Evolutionary conservation across 73 alveolate species (phyloP), one percentile per base, ranked within the genome.

Genomic region (Halteria grandinella): DNA sequence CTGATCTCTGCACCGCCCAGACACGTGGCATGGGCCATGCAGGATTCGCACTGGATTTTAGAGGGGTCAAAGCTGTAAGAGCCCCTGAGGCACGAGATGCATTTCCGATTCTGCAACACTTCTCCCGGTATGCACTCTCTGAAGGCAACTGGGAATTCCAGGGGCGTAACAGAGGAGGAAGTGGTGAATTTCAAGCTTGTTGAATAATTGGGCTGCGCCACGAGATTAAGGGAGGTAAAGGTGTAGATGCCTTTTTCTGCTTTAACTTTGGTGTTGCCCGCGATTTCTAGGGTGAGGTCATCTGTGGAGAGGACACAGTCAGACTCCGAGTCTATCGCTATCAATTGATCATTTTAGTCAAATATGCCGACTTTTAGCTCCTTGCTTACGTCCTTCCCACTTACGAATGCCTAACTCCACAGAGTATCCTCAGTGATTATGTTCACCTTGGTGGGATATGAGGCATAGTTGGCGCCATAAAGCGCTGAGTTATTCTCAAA

Each of bases 401-500:
- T 60, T 5, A 60, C 77, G 10, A 60, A 11, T 40, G 12, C 4
- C n/a, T 60, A 6, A 6, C 45, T 2, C 77, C 77, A 60, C 2
- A 28, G 7, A 3, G 27, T 15, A 15, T 60, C 77, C 11, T 32
- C 14, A 40, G 37, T 60, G 10, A 60, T 60, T 8, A 60, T 44
- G 37, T 40, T 60, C 3, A 60, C 47, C 21, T 60, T 60, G 43
- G 37, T 40, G 12, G 85, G 83, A 23, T 14, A 69, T 7, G 79
- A 49, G 0, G 85, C 84, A 49, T 69, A 25, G 58, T 69, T 41
- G 3, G 60, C 52, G 1, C 90, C 90, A 39, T 80, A 80, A 5
- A 36, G 49, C 4, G 90, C 79, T 18, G 27, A 5, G 48, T 80
- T 80, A 37, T 55, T 36, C 0, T 5, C 18, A 31, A 45, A 69